These are phyloP conservation scores for Kwoniella shandongensis DNA, from an alignment of 768 basidiomycete species.

Conservation along the genomic window DNA sequence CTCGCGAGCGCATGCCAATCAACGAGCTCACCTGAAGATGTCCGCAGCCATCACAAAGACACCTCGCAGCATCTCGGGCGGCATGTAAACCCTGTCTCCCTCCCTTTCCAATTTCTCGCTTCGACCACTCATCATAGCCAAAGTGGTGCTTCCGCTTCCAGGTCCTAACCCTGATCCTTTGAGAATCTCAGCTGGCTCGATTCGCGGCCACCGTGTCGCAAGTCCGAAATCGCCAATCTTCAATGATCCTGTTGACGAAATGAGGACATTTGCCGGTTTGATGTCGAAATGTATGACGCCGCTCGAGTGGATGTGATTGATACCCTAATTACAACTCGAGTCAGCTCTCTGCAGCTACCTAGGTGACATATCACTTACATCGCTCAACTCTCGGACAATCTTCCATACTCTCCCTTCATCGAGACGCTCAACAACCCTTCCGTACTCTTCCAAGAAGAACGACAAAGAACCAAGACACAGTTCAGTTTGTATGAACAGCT, in stretches of 20 bases:
- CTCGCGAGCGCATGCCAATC: not conserved
- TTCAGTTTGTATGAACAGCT: constrained; percentile 90
- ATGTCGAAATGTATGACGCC: constrained; percentile 93
- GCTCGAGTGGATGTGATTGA: constrained; percentile 84
- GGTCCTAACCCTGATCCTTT: constrained; percentile 49
- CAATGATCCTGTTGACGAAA: constrained; percentile 82
- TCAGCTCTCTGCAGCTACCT: not conserved
- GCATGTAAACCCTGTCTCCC: constrained; percentile 95
- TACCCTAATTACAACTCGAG: constrained; percentile 61
- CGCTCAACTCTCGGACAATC: constrained; percentile 83
- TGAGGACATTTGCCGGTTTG: constrained; percentile 95
- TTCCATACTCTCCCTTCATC: constrained; percentile 98
- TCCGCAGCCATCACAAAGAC: constrained; percentile 90
- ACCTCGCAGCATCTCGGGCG: constrained; percentile 91
- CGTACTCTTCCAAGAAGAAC: constrained; percentile 89
- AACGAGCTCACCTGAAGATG: constrained; percentile 80
- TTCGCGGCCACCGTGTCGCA: constrained; percentile 86
- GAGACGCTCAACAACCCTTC: constrained; percentile 68
- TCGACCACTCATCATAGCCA: not conserved
- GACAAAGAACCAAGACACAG: constrained; percentile 91
- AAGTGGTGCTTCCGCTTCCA: constrained; percentile 3
- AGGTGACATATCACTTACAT: constrained; percentile 60
- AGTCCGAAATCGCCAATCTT: constrained; percentile 99
- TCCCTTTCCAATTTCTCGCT: constrained; percentile 71
- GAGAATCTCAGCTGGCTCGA: constrained; percentile 53